Conservation (phyloP, 257 asterid species). For the Solanum gandarillasii region DNA sequence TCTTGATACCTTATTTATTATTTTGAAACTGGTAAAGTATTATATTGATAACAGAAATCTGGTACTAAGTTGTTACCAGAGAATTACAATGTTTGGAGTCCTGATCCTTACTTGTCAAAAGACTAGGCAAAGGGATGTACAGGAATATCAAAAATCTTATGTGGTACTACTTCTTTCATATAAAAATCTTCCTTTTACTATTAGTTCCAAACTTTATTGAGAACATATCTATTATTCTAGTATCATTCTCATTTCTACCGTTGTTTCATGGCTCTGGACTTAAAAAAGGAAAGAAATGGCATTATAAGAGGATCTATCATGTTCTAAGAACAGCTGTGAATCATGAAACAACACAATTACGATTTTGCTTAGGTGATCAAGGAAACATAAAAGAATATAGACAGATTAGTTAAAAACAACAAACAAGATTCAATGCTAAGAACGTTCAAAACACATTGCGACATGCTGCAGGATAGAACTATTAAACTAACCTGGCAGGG, state of each 20-base stretch:
- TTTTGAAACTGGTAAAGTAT: not conserved
- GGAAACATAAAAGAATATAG: not conserved
- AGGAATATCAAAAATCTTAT: not conserved
- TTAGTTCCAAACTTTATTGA: not conserved
- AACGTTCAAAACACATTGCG: not conserved
- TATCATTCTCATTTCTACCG: not conserved
- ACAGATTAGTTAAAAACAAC: not conserved
- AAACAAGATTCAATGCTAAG: not conserved
- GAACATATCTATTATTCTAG: not conserved
- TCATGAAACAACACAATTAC: not conserved
- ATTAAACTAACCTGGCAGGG: constrained; percentile 74
- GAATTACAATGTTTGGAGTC: not conserved
- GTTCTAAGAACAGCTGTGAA: not conserved
- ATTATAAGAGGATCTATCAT: not conserved
- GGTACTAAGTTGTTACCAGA: not conserved
- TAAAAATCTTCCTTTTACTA: not conserved
- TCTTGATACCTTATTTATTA: not conserved
- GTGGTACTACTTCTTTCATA: not conserved
- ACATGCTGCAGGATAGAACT: not conserved
- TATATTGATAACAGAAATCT: not conserved
- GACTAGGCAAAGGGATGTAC: not conserved
- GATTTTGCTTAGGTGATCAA: not conserved
- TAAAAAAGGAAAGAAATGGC: not conserved
- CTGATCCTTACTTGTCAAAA: not conserved
- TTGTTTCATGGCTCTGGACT: not conserved